Evolutionary conservation across 495 filamentous ascomycete species (phyloP).

Genomic region (Neurospora tetraspora): DNA sequence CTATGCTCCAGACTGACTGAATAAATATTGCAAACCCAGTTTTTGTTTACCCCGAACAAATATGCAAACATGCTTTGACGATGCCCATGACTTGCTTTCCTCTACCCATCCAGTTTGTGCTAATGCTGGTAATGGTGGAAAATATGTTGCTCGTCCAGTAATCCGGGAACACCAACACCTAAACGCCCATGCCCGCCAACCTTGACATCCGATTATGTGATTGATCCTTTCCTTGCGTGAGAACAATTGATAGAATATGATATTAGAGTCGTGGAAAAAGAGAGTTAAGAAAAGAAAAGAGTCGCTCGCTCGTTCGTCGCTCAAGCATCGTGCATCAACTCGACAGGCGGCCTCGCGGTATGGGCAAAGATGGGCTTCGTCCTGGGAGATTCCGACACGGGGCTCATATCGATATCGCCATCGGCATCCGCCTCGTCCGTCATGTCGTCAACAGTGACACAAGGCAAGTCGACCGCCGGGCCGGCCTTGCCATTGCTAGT

Average conservation of each 20-base stretch:
- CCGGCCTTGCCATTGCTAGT: conserved; percentile 40
- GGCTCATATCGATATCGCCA: conserved; percentile 12
- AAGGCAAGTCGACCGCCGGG: conserved; percentile 56
- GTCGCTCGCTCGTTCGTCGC: neutral
- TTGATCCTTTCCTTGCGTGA: neutral
- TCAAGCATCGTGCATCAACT: conserved; percentile 60
- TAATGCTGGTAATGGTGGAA: neutral
- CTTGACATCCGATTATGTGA: neutral
- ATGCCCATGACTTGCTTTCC: neutral
- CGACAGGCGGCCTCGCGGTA: conserved; percentile 78
- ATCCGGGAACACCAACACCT: neutral
- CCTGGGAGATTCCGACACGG: conserved; percentile 34
- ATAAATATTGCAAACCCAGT: neutral
- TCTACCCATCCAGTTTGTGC: neutral
- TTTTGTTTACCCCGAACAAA: neutral
- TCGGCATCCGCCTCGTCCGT: conserved; percentile 44
- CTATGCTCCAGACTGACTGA: neutral
- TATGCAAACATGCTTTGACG: neutral
- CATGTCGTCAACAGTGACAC: conserved; percentile 86
- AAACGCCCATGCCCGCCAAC: neutral
- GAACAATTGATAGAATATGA: neutral
- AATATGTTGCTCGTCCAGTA: neutral
- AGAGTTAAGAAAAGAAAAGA: neutral
- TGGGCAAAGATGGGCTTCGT: conserved; percentile 54
- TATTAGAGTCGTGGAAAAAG: neutral